Base-by-base conservation (phyloP, 306 rosid genomes). In the Quercus cerris region DNA sequence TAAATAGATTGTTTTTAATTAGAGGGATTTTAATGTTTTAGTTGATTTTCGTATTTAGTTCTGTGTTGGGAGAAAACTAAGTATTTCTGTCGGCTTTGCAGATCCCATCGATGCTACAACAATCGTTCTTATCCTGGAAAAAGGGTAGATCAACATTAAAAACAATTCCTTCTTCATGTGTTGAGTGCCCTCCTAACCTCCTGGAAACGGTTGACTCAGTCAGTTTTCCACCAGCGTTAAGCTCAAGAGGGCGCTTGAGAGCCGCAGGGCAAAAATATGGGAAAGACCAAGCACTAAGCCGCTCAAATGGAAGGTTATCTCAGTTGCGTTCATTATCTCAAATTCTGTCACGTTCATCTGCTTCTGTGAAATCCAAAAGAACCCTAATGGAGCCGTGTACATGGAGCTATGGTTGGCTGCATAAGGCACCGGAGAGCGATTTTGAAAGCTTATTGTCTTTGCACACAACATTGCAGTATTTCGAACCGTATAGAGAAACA, bases 61-160 rank as follows among this genome's bases (percentile, higher is more conserved):
- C 10, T 59, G 31, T 5, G 19, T 59, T 64, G 23, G 5, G 46
- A 7, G n/a, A 64, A 61, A 27, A 76, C 27, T 70, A 73, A 23
- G 57, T 70, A 63, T 78, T 77, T 75, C 27, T 18, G 35, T 81
- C 80, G 82, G 77, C 59, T 81, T 81, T 80, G 73, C 91, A 95
- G 99, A 91, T 88, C 71, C 97, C 99, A 35, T 84, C 84, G 76
- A 86, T 76, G 85, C 75, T 95, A 73, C 91, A 80, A 68, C 88
- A 81, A 73, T 89, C 93, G 13, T 81, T 93, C 81, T 74, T 81
- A 3, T 81, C 85, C 55, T 91, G 92, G 93, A 91, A 80, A 78
- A 90, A 69, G 81, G 79, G 85, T 61, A 81, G 78, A 80, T 80
- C 81, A 56, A 86, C 70, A 4, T 73, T 35, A 0, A 85, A 71